Conservation (phyloP, 1,284 basidiomycete species). For the Microbotryum saponariae region DNA sequence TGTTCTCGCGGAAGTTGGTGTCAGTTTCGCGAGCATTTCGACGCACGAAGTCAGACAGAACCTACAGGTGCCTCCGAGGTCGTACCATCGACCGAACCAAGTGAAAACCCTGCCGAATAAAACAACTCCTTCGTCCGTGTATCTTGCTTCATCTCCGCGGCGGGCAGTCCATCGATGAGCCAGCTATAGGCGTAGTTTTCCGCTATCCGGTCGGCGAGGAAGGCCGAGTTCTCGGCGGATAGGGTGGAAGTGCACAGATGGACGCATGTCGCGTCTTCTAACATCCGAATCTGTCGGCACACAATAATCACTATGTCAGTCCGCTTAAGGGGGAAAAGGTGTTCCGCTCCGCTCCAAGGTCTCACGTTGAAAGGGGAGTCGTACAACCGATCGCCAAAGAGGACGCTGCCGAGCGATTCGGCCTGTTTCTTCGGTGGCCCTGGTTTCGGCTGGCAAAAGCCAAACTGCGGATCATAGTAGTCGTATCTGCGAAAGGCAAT, state of each 20-base stretch:
- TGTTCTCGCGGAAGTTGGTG: no score
- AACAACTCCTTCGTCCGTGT: conserved; percentile 68
- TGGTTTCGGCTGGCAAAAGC: conserved; percentile 71
- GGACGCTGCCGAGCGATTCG: conserved; percentile 82
- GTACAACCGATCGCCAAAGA: conserved; percentile 94
- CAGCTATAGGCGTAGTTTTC: conserved; percentile 94
- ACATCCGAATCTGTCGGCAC: conserved; percentile 59
- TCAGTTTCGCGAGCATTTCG: neutral
- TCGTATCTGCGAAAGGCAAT: conserved; percentile 44
- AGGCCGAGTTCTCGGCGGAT: conserved; percentile 64
- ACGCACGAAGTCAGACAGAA: neutral
- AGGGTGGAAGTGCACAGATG: conserved; percentile 63
- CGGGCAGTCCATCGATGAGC: conserved; percentile 89
- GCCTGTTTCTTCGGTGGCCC: conserved; percentile 65
- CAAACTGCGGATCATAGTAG: conserved; percentile 76
- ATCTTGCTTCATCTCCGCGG: conserved; percentile 82
- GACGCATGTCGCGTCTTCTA: conserved; percentile 64
- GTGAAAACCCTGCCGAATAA: conserved; percentile 50
- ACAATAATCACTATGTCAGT: neutral
- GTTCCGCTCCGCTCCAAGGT: neutral
- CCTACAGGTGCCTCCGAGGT: conserved; percentile 17
- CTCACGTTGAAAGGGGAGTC: conserved; percentile 76
- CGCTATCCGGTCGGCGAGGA: conserved; percentile 82
- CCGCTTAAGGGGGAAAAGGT: neutral
- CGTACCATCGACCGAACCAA: conserved; percentile 34